Percentiles rank a stretch among this genome's conserved stretches.
phyloP scores from a whole-genome alignment of 495 filamentous ascomycete species.

The Xylaria palmicola region DNA sequence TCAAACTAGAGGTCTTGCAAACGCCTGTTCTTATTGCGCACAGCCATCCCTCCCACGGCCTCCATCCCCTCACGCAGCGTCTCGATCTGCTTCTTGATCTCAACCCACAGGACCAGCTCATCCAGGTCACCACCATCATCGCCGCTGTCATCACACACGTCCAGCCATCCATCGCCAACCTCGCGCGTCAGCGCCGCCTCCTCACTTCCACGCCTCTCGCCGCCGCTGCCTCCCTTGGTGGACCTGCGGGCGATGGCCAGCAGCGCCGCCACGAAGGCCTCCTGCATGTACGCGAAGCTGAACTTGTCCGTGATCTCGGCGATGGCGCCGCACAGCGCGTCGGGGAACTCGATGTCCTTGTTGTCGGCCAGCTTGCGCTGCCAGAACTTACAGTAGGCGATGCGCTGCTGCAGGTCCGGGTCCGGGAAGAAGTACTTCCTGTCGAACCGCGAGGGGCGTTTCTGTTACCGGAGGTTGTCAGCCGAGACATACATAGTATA shows the following conservation, averaged over 20 bases:
- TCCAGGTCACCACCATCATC: conserved; percentile 37
- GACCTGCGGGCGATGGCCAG: conserved; percentile 47
- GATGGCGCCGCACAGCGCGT: conserved; percentile 50
- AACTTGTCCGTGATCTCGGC: conserved; percentile 60
- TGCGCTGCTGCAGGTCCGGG: conserved; percentile 52
- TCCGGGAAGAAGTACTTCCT: conserved; percentile 62
- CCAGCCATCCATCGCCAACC: conserved; percentile 16
- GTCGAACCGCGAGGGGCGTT: conserved; percentile 64
- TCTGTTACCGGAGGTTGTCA: too few species aligned
- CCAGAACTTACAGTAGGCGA: conserved; percentile 59
- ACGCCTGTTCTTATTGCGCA: not conserved
- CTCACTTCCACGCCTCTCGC: not conserved
- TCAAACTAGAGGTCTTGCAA: not conserved
- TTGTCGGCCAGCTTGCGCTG: conserved; percentile 55
- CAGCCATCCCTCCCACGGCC: conserved; percentile 8
- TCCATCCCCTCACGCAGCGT: conserved; percentile 57
- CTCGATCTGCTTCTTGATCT: conserved; percentile 57
- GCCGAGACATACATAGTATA: too few species aligned
- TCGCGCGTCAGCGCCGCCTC: conserved; percentile 21
- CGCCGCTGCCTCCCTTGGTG: not conserved
- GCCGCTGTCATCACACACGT: conserved; percentile 26
- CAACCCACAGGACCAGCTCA: conserved; percentile 51
- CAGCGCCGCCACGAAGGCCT: conserved; percentile 61
- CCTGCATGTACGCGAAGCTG: conserved; percentile 66
- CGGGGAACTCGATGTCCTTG: conserved; percentile 55